A percentile compares a stretch with the other conserved stretches of the same genome.
These are phyloP conservation scores for Apiospora marii DNA, from an alignment of 2,329 filamentous ascomycete species.

Conservation along the genomic window DNA sequence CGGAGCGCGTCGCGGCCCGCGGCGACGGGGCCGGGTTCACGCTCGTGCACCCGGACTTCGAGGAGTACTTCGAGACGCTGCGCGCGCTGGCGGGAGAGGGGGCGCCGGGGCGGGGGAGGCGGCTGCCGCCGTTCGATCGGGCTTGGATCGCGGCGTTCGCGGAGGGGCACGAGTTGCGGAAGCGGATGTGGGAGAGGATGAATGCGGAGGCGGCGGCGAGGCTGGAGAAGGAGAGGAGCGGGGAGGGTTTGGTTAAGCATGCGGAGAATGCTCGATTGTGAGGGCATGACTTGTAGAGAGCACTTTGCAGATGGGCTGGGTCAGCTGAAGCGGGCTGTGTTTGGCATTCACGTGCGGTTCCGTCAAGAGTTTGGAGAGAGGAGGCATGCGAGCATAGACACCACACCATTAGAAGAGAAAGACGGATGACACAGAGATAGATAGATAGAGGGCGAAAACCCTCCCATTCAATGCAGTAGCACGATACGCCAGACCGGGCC, in stretches of 20 bases:
- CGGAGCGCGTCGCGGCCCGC: slow-evolving; percentile 57
- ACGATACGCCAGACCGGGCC: neutral
- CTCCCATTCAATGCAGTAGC: neutral
- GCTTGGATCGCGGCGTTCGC: slow-evolving; percentile 60
- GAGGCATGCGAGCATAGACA: neutral
- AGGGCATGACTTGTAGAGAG: neutral
- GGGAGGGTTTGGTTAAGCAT: neutral
- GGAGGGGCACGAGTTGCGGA: slow-evolving; percentile 62
- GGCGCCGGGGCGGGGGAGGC: slow-evolving; percentile 51
- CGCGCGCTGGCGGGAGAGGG: slow-evolving; percentile 57
- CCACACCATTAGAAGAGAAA: neutral
- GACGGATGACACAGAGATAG: neutral
- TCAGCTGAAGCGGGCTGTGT: neutral
- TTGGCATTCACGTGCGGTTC: neutral
- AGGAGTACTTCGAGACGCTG: slow-evolving; percentile 69
- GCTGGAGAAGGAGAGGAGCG: neutral
- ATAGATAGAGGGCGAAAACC: neutral
- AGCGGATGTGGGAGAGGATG: slow-evolving; percentile 63
- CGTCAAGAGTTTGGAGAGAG: neutral
- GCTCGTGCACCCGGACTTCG: slow-evolving; percentile 67
- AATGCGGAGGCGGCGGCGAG: slow-evolving; percentile 49
- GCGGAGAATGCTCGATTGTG: neutral
- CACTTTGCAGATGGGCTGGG: neutral
- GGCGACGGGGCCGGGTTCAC: slow-evolving; percentile 66
- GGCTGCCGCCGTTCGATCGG: slow-evolving; percentile 52